Evolutionary conservation across 108 stramenopile genomes (phyloP), one percentile per base, ranked within the genome.

Genomic region (Licmophora abbreviata): DNA sequence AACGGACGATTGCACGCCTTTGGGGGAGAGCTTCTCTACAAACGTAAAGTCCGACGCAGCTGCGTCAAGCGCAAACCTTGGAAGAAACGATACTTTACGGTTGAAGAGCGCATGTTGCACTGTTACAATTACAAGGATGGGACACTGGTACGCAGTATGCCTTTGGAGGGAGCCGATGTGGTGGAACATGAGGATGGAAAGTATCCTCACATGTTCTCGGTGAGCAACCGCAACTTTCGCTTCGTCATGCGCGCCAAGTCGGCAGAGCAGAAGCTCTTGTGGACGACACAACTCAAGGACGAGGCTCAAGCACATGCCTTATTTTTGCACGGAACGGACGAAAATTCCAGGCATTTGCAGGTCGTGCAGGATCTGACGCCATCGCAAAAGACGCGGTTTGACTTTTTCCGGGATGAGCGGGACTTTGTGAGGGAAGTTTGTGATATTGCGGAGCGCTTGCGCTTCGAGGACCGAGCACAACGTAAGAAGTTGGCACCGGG

Each of bases 391-490:
- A 73, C 73, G 1, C 83, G 96, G 10, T 97, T 89, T 63, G 77
- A 87, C 29, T 97, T 94, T 53, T 97, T 92, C 63, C 71, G 83
- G 20, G 70, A 87, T 33, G 88, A 94, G 64, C 82, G 96, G 26
- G 81, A 90, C 29, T 97, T 99, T 65, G 84, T 96, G 24, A 71
- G 88, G 6, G 58, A 62, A 30, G 53, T 99, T 11, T 93, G 92
- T 28, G 84, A 93, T 54, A 82, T 99, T 40, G 95, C 93, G 28
- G 97, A 99, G 73, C 84, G 88, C 8, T 69, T 99, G 31, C 80
- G 97, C 28, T 95, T 95, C 64, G 75, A 76, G 41, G 94, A 96
- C 40, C 81, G 84, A 12, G 64, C 65, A 1, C 74, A 88, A 34
- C 77, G 97, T 26, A 93, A 92, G 56, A 60, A 41, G 6, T 25